phyloP scores from a whole-genome alignment of 1,284 basidiomycete genomes.

The Leccinum angustisporum region DNA sequence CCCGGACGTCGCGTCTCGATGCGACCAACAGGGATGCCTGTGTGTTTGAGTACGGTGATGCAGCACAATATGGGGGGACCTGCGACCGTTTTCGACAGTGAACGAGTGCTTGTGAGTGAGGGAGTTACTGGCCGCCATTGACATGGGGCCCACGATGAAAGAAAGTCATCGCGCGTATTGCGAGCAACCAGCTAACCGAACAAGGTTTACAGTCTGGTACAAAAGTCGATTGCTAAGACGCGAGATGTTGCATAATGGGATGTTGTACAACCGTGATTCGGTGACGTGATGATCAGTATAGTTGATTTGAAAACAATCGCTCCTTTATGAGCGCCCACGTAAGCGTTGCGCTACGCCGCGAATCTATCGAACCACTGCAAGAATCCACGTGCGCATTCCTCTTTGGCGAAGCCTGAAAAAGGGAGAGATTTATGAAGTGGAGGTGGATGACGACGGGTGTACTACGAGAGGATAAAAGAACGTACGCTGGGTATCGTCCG shows the following conservation, averaged over 20 bases:
- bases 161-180: too few relatives aligned
- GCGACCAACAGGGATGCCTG: slow-evolving; percentile 45
- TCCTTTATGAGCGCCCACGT: background rate
- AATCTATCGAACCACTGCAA: slow-evolving; percentile 52
- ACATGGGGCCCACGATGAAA: background rate
- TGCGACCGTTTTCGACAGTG: slow-evolving; percentile 39
- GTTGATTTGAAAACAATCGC: background rate
- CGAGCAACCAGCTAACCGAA: background rate
- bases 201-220: background rate
- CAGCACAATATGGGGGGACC: slow-evolving; percentile 46
- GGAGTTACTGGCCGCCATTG: background rate
- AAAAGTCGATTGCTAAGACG: background rate
- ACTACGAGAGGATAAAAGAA: background rate
- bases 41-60: slow-evolving; percentile 46
- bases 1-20: slow-evolving; percentile 24
- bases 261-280: background rate
- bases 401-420: slow-evolving; percentile 55
- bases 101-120: background rate
- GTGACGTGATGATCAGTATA: background rate
- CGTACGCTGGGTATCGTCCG: slow-evolving; percentile 31
- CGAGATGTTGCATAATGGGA: background rate
- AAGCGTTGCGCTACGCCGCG: slow-evolving; percentile 11
- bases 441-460: slow-evolving; percentile 30
- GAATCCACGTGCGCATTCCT: slow-evolving; percentile 52
- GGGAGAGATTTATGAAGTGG: background rate